phyloP scores from a whole-genome alignment of 352 stramenopile species.

The Globisporangium canariense region DNA sequence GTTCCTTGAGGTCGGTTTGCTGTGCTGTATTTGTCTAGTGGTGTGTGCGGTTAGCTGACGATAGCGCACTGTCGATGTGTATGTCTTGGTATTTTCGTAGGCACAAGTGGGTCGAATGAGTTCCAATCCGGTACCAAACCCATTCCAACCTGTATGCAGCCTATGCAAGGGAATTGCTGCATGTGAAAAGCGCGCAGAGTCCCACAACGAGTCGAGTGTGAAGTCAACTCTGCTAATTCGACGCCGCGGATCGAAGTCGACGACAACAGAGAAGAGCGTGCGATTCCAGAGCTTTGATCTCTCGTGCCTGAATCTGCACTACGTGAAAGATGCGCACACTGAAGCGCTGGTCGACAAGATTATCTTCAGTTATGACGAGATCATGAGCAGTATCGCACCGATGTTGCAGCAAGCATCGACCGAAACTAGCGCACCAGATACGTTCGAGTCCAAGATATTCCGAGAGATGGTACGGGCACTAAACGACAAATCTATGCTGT shows the following conservation, averaged over 20 bases:
- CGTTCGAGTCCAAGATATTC: conserved; percentile 14
- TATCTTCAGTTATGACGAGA: conserved; percentile 31
- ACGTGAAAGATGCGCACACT: conserved; percentile 42
- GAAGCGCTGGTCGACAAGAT: conserved; percentile 43
- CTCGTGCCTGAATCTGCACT: conserved; percentile 57
- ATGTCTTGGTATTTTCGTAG: background rate
- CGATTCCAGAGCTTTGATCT: conserved; percentile 65
- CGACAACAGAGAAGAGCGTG: conserved; percentile 35
- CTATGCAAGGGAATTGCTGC: conserved; percentile 35
- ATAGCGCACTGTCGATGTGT: background rate
- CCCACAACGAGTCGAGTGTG: conserved; percentile 16
- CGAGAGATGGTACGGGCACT: conserved; percentile 16
- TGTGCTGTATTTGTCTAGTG: background rate
- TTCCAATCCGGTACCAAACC: background rate
- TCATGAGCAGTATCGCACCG: conserved; percentile 35
- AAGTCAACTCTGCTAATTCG: conserved; percentile 18
- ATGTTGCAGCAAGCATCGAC: conserved; percentile 11
- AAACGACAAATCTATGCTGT: conserved; percentile 17
- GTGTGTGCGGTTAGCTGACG: background rate
- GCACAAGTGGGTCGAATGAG: background rate
- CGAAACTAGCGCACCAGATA: background rate
- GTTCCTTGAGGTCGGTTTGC: conserved; percentile 10
- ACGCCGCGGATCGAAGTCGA: conserved; percentile 9
- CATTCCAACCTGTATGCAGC: conserved; percentile 24
- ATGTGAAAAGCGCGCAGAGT: conserved; percentile 37